Conservation (phyloP, 257 asterid species). For the Euphrasia confusa region DNA sequence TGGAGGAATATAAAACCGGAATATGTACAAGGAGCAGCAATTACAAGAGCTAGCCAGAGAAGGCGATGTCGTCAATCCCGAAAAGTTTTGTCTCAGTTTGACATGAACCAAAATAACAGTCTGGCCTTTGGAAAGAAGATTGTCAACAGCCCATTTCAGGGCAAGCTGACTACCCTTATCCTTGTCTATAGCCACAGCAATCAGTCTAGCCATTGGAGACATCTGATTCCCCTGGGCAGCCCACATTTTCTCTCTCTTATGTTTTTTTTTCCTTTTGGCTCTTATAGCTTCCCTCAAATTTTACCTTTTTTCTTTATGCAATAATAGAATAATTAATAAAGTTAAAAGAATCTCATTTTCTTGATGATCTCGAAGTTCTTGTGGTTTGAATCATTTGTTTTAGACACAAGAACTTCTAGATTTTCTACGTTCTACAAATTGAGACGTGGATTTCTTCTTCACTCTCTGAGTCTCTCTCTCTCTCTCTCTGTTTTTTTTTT, state of each 20-base stretch:
- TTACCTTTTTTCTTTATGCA: not conserved
- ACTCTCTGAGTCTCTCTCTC: slow-evolving; percentile 21
- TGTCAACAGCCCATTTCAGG: slow-evolving; percentile 72
- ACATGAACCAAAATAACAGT: slow-evolving; percentile 69
- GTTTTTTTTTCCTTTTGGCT: not conserved
- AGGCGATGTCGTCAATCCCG: slow-evolving; percentile 34
- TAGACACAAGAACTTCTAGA: slow-evolving; percentile 20
- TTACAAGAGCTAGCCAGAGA: slow-evolving; percentile 46
- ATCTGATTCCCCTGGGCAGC: slow-evolving; percentile 22
- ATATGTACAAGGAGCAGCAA: slow-evolving; percentile 9
- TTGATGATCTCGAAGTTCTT: slow-evolving; percentile 24
- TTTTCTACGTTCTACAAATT: slow-evolving; percentile 7
- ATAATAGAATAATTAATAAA: too few relatives aligned
- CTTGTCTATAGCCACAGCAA: slow-evolving; percentile 52
- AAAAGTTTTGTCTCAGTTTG: slow-evolving; percentile 34
- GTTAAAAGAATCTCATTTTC: not conserved
- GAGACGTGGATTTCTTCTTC: not conserved
- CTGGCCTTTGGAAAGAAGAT: slow-evolving; percentile 64
- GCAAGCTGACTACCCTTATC: slow-evolving; percentile 56
- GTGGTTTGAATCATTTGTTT: slow-evolving; percentile 16
- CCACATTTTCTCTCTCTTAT: slow-evolving; percentile 25
- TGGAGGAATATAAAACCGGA: too few relatives aligned
- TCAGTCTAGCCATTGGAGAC: slow-evolving; percentile 37
- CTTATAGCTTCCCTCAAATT: slow-evolving; percentile 13
- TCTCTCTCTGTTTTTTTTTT: slow-evolving; percentile 18